Percentiles rank a stretch among this genome's conserved stretches.
Conservation (phyloP, 2,329 filamentous ascomycete genomes). For the Fusarium heterosporum region DNA sequence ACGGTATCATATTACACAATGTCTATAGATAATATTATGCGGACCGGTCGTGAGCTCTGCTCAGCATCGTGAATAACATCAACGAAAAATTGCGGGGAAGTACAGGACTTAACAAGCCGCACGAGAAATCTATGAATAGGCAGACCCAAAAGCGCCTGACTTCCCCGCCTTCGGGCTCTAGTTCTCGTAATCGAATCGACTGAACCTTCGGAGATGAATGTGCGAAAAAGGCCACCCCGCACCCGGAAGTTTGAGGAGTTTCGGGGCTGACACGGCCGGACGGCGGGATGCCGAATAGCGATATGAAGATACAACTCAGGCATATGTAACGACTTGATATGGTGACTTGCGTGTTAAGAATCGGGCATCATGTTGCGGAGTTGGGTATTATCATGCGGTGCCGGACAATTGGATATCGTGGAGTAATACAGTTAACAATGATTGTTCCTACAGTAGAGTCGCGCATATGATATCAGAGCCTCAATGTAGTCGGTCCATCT, state of each 20-base stretch:
- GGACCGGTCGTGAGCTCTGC: neutral
- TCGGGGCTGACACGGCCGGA: conserved; percentile 31
- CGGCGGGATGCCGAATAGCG: conserved; percentile 46
- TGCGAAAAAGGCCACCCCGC: conserved; percentile 36
- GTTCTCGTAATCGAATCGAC: conserved; percentile 1
- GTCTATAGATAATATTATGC: neutral
- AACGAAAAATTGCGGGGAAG: conserved; percentile 9
- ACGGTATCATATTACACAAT: too few relatives aligned
- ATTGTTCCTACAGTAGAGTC: neutral
- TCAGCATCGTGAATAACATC: neutral
- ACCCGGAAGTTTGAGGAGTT: conserved; percentile 28
- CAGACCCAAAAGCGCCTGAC: conserved; percentile 3
- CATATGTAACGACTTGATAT: neutral
- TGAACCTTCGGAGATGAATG: conserved; percentile 38
- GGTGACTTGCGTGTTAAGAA: neutral
- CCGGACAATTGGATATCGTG: conserved; percentile 6
- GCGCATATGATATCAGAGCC: conserved; percentile 18
- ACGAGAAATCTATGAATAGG: neutral
- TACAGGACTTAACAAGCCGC: neutral
- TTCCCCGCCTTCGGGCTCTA: conserved; percentile 1
- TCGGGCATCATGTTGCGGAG: neutral
- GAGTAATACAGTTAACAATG: neutral
- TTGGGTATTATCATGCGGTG: neutral
- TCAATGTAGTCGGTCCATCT: conserved; percentile 33
- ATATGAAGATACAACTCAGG: neutral